These are phyloP conservation scores for Pseudonitzschia delicatissima DNA, from an alignment of 108 stramenopile genomes.

Conservation along the genomic window DNA sequence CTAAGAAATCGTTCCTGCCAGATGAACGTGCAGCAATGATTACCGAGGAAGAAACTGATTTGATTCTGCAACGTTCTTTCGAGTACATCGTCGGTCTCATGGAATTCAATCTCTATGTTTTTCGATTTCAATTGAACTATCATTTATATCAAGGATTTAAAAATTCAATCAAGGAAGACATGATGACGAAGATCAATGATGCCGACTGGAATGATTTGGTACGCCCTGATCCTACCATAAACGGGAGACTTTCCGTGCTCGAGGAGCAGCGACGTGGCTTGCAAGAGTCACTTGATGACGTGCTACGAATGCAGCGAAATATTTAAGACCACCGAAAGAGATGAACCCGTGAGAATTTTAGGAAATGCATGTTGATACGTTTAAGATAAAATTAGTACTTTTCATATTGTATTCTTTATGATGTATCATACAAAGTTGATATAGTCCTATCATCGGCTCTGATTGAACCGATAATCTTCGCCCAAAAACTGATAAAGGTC, in stretches of 20 bases:
- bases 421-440: no score
- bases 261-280: conserved; percentile 36
- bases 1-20: conserved; percentile 52
- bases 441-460: no score
- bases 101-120: conserved; percentile 43
- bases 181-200: conserved; percentile 30
- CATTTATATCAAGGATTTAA: conserved; percentile 66
- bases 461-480: no score
- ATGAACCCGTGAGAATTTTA: not conserved
- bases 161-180: conserved; percentile 16
- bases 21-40: conserved; percentile 66
- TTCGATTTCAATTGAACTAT: conserved; percentile 61
- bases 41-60: conserved; percentile 52
- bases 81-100: conserved; percentile 57
- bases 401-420: no score
- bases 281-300: conserved; percentile 43
- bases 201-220: conserved; percentile 49
- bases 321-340: not conserved
- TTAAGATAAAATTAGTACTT: no score
- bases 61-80: conserved; percentile 50
- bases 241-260: conserved; percentile 35
- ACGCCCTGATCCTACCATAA: conserved; percentile 30
- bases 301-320: conserved; percentile 45
- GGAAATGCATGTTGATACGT: no score
- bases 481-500: no score